Evolutionary conservation across 2,329 filamentous ascomycete genomes (phyloP).

Genomic region (Penicillium hesseltinei): DNA sequence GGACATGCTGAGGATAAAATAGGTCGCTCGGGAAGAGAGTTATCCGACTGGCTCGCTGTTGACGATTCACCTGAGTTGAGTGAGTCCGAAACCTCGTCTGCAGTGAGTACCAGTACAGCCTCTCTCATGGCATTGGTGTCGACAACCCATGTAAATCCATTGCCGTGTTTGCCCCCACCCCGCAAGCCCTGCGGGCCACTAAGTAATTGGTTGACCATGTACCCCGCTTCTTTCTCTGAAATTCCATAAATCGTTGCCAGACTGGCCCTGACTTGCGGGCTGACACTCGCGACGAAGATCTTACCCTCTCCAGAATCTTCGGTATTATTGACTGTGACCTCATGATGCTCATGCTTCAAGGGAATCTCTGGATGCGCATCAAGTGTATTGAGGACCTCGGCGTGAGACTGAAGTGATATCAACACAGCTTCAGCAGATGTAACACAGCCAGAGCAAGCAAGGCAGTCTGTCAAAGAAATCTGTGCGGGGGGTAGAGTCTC

Average conservation of each 20-base stretch:
- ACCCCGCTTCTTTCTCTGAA: slow-evolving; percentile 69
- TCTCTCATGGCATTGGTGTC: slow-evolving; percentile 85
- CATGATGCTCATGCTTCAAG: slow-evolving; percentile 21
- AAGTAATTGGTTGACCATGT: slow-evolving; percentile 80
- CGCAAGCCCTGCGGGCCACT: slow-evolving; percentile 67
- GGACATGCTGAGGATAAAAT: slow-evolving; percentile 84
- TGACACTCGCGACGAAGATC: slow-evolving; percentile 88
- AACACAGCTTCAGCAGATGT: slow-evolving; percentile 97
- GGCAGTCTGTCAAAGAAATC: slow-evolving; percentile 94
- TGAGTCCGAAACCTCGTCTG: slow-evolving; percentile 64
- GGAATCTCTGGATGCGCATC: slow-evolving; percentile 58
- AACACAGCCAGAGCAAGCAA: slow-evolving; percentile 95
- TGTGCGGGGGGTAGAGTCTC: slow-evolving; percentile 69
- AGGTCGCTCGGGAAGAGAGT: slow-evolving; percentile 39
- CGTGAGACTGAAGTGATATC: slow-evolving; percentile 89
- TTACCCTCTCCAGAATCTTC: slow-evolving; percentile 52
- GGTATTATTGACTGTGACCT: slow-evolving; percentile 47
- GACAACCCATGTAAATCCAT: slow-evolving; percentile 82
- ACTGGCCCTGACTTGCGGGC: slow-evolving; percentile 85
- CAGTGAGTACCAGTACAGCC: slow-evolving; percentile 75
- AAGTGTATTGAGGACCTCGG: slow-evolving; percentile 80
- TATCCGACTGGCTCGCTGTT: slow-evolving; percentile 15
- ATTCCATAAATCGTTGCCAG: slow-evolving; percentile 80
- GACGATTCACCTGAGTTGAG: slow-evolving; percentile 17
- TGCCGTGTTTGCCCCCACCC: slow-evolving; percentile 67